Conservation (phyloP, 139 green algal species). For the Chloropicon primus region DNA sequence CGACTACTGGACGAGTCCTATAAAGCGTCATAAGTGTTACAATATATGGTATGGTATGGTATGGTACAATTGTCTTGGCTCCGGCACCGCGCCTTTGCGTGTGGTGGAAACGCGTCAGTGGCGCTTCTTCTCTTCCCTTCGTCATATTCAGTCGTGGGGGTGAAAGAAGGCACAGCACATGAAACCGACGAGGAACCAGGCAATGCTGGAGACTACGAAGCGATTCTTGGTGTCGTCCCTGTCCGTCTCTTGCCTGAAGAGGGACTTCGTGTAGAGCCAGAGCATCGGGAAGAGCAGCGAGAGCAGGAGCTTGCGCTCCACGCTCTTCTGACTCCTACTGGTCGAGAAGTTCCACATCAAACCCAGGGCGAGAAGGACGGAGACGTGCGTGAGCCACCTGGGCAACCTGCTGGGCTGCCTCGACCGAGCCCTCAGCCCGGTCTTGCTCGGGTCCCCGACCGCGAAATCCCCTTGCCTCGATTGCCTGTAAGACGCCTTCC, state of each 20-base stretch:
- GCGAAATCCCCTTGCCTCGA: too few relatives aligned
- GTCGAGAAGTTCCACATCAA: not conserved
- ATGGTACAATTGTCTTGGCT: too few relatives aligned
- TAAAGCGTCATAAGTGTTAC: too few relatives aligned
- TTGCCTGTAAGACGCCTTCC: not conserved
- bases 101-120: too few relatives aligned
- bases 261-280: not conserved
- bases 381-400: not conserved
- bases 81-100: too few relatives aligned
- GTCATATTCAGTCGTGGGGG: not conserved
- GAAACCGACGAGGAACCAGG: not conserved
- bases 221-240: not conserved
- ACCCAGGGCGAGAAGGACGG: not conserved
- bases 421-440: too few relatives aligned
- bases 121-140: not conserved
- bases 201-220: not conserved
- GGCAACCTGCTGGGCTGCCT: not conserved
- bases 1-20: too few relatives aligned
- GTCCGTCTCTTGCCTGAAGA: not conserved
- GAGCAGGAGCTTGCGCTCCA: not conserved
- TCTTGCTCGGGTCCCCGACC: too few relatives aligned
- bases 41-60: too few relatives aligned
- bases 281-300: not conserved
- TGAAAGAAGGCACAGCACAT: not conserved
- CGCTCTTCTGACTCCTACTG: not conserved